Evolutionary conservation across 2,329 filamentous ascomycete species (phyloP).

Genomic region (Penicillium sp.): DNA sequence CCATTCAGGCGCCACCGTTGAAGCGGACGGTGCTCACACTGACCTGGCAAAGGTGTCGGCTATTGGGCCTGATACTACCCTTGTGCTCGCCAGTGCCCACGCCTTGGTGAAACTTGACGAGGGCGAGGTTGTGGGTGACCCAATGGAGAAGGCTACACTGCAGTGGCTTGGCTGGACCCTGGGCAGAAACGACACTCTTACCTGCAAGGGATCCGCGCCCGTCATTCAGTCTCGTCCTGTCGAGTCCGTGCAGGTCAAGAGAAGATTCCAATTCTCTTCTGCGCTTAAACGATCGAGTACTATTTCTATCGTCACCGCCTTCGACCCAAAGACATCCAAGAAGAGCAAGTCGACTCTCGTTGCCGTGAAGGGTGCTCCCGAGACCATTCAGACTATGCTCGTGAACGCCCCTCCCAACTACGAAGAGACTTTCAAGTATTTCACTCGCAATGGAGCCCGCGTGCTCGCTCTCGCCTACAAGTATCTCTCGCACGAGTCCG

Average conservation of each 20-base stretch:
- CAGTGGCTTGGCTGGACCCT: slow-evolving; percentile 84
- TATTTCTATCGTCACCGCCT: slow-evolving; percentile 72
- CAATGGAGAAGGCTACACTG: slow-evolving; percentile 97
- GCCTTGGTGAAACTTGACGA: slow-evolving; percentile 94
- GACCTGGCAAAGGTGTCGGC: slow-evolving; percentile 66
- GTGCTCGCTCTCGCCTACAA: slow-evolving; percentile 93
- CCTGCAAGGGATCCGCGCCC: slow-evolving; percentile 51
- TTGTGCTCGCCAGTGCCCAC: slow-evolving; percentile 91
- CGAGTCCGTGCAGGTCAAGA: slow-evolving; percentile 86
- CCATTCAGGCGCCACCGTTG: slow-evolving; percentile 59
- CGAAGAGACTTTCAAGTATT: slow-evolving; percentile 97
- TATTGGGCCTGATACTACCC: slow-evolving; percentile 72
- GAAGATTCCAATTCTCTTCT: slow-evolving; percentile 97
- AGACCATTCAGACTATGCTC: slow-evolving; percentile 94
- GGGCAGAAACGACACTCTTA: slow-evolving; percentile 80
- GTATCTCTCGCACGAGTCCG: slow-evolving; percentile 72
- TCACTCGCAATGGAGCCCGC: slow-evolving; percentile 89
- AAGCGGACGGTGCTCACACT: slow-evolving; percentile 76
- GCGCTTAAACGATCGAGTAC: slow-evolving; percentile 94
- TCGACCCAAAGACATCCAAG: slow-evolving; percentile 65
- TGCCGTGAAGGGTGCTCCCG: slow-evolving; percentile 91
- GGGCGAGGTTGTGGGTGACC: slow-evolving; percentile 93
- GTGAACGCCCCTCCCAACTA: slow-evolving; percentile 76
- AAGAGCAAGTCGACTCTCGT: slow-evolving; percentile 83
- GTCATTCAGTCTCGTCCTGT: slow-evolving; percentile 40